Evolutionary conservation across 2,329 filamentous ascomycete species (phyloP).

Genomic region (Aspergillus latus): DNA sequence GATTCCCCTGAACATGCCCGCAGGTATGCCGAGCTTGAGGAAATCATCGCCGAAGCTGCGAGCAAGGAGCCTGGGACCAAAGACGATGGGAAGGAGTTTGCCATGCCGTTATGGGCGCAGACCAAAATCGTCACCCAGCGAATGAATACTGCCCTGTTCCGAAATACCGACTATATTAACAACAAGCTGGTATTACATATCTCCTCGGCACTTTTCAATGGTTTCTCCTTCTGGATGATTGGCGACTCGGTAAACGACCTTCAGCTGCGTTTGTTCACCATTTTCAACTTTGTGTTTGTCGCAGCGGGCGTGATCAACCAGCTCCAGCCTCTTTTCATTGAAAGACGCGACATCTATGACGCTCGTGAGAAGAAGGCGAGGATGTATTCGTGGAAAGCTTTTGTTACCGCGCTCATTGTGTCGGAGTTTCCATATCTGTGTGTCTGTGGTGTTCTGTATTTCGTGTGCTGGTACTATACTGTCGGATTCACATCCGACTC

Average conservation of each 20-base stretch:
- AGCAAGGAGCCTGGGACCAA: constrained; percentile 42
- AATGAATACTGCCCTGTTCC: constrained; percentile 56
- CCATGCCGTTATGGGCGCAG: constrained; percentile 61
- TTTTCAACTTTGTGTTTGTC: constrained; percentile 59
- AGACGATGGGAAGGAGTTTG: constrained; percentile 55
- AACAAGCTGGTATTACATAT: constrained; percentile 60
- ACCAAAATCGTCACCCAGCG: constrained; percentile 45
- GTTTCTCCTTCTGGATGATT: constrained; percentile 60
- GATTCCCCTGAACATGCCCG: constrained; percentile 59
- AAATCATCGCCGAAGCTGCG: constrained; percentile 52
- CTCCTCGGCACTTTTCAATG: constrained; percentile 32
- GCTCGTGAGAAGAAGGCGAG: constrained; percentile 64
- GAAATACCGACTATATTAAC: constrained; percentile 64
- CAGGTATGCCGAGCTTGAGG: constrained; percentile 61
- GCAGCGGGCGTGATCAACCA: constrained; percentile 38
- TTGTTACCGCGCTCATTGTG: constrained; percentile 66
- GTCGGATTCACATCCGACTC: neutral
- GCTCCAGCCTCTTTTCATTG: constrained; percentile 66
- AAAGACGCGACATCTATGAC: constrained; percentile 65
- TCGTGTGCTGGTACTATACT: constrained; percentile 65
- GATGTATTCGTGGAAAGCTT: constrained; percentile 71
- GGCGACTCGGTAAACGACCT: constrained; percentile 63
- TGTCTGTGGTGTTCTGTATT: constrained; percentile 64
- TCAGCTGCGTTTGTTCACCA: constrained; percentile 70
- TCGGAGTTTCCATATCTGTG: constrained; percentile 67